Percentiles rank a stretch among this genome's conserved stretches.
These are phyloP conservation scores for Pichia nakasei DNA, from an alignment of 805 yeast genomes.

Conservation along the genomic window DNA sequence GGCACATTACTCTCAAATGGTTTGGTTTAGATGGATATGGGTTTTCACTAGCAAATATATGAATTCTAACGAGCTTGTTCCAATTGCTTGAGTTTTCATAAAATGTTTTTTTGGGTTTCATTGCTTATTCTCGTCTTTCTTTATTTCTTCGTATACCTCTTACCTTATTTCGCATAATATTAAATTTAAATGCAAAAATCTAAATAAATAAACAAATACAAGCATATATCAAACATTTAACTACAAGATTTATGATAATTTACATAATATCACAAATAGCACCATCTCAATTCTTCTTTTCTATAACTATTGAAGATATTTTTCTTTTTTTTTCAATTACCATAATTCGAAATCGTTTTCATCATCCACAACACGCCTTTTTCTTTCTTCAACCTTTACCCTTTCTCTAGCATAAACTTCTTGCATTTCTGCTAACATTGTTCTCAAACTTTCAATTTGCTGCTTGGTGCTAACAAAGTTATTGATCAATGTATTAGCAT, in stretches of 20 bases:
- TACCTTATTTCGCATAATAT: no score
- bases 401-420: conserved; percentile 12
- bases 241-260: no score
- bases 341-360: conserved; percentile 26
- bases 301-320: background rate
- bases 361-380: conserved; percentile 17
- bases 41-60: conserved; percentile 66
- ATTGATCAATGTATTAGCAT: conserved; percentile 22
- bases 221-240: no score
- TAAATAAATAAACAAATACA: no score
- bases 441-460: conserved; percentile 4
- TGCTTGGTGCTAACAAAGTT: conserved; percentile 11
- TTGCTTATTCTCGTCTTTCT: background rate
- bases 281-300: no score
- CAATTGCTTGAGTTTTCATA: background rate
- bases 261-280: no score
- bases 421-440: conserved; percentile 15
- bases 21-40: conserved; percentile 94
- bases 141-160: no score
- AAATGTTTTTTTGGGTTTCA: background rate
- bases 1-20: conserved; percentile 86
- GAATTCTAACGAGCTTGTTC: conserved; percentile 58
- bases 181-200: no score
- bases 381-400: conserved; percentile 10
- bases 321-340: conserved; percentile 7